Base-by-base conservation (phyloP, 2,329 filamentous ascomycete genomes). In the Talaromyces verruculosus region DNA sequence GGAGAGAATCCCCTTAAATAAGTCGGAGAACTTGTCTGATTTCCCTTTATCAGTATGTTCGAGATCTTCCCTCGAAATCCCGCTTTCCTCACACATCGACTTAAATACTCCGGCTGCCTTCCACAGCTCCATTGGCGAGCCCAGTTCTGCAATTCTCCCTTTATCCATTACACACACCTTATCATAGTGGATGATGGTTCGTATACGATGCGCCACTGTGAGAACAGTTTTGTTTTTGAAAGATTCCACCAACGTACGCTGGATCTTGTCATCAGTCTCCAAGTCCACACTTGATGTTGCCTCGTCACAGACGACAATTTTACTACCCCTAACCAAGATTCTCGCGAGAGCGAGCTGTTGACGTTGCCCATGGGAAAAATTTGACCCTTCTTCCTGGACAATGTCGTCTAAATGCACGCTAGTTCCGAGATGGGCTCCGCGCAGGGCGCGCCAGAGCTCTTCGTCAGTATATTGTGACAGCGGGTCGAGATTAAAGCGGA, bases 361-460 rank as follows among this genome's bases (percentile, higher is more conserved):
- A 2, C 90, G 85, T 76, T 93, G 90, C 30, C 90, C 90, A 72
- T 91, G 89, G 0, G 88, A 91, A n/a, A 92, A 92, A 92, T 5
- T 89, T 83, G 0, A 90, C 90, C 45, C 53, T 59, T 49, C 41
- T 41, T 57, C 79, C 82, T 66, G 77, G 77, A 73, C 41, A 86
- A 76, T 71, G 35, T 72, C 64, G 28, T 57, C 51, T 57, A 57
- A 35, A 35, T 57, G 25, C 28, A 57, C 33, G 17, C 51, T 57
- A 35, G 35, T 28, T 33, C 25, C 78, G n/a, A 93, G 84, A 72
- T 92, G 89, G 5, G 92, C 91, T 6, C 90, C 86, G 47, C 84
- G 81, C 1, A 95, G 82, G 0, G 88, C 89, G 70, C 91, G 89
- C 45, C 84, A 84, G 4, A 95, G 85, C 72, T 91, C 88, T 0